Evolutionary conservation across 2,329 filamentous ascomycete genomes (phyloP).

Genomic region (Epichloe uncinata): DNA sequence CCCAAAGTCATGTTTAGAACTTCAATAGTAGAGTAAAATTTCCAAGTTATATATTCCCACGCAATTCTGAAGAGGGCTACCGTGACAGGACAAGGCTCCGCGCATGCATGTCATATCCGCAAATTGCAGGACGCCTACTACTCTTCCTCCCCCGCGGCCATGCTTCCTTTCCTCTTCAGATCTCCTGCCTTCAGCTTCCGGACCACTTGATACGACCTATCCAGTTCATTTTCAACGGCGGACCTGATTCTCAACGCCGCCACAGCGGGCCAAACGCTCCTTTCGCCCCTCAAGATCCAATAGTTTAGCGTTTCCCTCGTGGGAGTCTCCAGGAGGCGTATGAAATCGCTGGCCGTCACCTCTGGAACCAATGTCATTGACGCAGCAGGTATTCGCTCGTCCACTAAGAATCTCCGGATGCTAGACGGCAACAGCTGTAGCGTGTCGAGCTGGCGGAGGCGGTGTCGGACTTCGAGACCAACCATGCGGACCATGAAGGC

Average conservation of each 20-base stretch:
- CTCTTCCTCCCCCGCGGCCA: constrained; percentile 16
- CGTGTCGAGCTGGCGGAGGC: constrained; percentile 67
- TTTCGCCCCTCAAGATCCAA: constrained; percentile 76
- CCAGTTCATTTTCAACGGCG: constrained; percentile 76
- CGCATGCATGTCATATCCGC: neutral
- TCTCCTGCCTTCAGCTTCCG: constrained; percentile 45
- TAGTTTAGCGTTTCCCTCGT: constrained; percentile 63
- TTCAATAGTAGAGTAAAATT: too few relatives aligned
- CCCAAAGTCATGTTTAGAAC: too few relatives aligned
- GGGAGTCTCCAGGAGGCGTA: constrained; percentile 69
- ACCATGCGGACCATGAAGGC: constrained; percentile 53
- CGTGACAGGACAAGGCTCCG: too few relatives aligned
- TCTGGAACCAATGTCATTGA: constrained; percentile 74
- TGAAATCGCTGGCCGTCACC: constrained; percentile 58
- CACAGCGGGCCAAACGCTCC: constrained; percentile 83
- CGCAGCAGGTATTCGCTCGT: constrained; percentile 68
- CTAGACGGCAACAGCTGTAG: constrained; percentile 56
- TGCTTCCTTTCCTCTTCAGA: constrained; percentile 32
- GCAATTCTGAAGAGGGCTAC: too few relatives aligned
- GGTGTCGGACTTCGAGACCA: constrained; percentile 65
- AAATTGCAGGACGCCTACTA: neutral
- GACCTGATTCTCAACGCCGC: constrained; percentile 70
- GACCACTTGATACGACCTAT: constrained; percentile 71
- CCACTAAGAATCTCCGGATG: constrained; percentile 64
- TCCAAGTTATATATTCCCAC: too few relatives aligned